A percentile compares a stretch with the other conserved stretches of the same genome.
These are phyloP conservation scores for Tetratostichococcus sp. DNA, from an alignment of 139 green algal genomes.

Conservation along the genomic window DNA sequence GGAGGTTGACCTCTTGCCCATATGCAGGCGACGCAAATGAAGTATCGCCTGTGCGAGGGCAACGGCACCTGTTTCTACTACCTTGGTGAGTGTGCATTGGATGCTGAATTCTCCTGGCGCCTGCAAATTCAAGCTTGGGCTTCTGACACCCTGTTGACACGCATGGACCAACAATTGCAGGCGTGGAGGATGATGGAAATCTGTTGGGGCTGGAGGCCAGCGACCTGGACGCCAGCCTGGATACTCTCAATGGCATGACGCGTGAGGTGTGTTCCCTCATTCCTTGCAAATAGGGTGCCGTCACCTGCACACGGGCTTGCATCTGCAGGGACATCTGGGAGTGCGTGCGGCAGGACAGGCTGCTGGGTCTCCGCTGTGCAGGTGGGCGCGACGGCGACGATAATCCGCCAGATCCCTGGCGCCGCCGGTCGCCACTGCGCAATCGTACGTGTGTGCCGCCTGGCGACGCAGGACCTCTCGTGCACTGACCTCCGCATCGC, in stretches of 20 bases:
- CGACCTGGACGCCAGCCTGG: conserved; percentile 60
- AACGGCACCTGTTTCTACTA: conserved; percentile 76
- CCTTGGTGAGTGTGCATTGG: conserved; percentile 43
- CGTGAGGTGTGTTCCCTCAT: conserved; percentile 26
- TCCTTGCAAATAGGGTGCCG: too few relatives aligned
- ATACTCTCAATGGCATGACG: conserved; percentile 64
- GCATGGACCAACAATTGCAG: conserved; percentile 30
- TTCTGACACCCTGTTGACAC: not conserved
- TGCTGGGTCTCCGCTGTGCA: not conserved
- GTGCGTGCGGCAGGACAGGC: too few relatives aligned
- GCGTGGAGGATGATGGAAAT: conserved; percentile 84
- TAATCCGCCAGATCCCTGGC: conserved; percentile 40
- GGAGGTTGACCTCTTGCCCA: not conserved
- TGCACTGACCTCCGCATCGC: conserved; percentile 55
- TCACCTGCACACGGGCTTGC: too few relatives aligned
- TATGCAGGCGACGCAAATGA: conserved; percentile 80
- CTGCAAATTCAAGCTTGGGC: too few relatives aligned
- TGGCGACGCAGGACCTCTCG: conserved; percentile 31
- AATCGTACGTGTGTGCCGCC: conserved; percentile 48
- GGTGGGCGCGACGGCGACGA: not conserved
- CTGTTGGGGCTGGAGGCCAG: conserved; percentile 51
- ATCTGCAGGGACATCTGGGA: too few relatives aligned
- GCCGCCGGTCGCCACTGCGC: conserved; percentile 37
- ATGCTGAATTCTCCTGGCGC: too few relatives aligned
- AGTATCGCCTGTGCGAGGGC: conserved; percentile 78